Evolutionary conservation across 2,329 filamentous ascomycete genomes (phyloP), one percentile per base, ranked within the genome.

Genomic region (Fusarium sp.): DNA sequence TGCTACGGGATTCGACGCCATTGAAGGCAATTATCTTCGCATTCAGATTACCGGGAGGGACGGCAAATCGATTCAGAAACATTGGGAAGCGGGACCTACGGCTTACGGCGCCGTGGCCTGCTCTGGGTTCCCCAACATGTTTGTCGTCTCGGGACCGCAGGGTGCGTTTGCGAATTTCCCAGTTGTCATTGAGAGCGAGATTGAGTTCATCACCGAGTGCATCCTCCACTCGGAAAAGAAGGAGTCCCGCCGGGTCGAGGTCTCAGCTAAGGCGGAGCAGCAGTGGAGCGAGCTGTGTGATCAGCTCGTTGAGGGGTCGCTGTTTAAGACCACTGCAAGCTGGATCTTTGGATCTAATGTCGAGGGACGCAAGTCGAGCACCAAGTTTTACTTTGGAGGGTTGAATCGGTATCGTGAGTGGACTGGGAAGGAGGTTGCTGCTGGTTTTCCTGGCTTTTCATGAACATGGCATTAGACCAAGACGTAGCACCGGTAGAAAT

Each of bases 331-430:
- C 2, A 57, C 66, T 4, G 63, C 66, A 17, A 69, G 66, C 17
- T 69, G 66, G 66, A 65, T 69, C 12, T 69, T 69, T 22, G 57
- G 66, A 8, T n/a, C 45, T 1, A 69, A 69, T 40, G 47, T 69
- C 2, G 20, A 61, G 37, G 66, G 66, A 2, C 20, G 66, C 2
- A 61, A 66, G 66, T 17, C 63, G 17, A 69, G 57, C 30, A 69
- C 66, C 32, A 62, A 65, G 45, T 69, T 69, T 40, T 66, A 65
- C 22, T 69, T 69, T 62, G 66, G 62, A 4, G 66, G 66, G 1
- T n/a, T 69, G 30, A 45, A 38, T 17, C n/a, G n/a, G 2, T 69
- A 69, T n/a, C 56, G 56, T 3, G 56, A 62, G 4, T 69, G 66
- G 66, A 32, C 35, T 14, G 4, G n/a, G n/a, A 47, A 33, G 32